phyloP scores from a whole-genome alignment of 1,284 basidiomycete genomes.

The Leccinum huronense region DNA sequence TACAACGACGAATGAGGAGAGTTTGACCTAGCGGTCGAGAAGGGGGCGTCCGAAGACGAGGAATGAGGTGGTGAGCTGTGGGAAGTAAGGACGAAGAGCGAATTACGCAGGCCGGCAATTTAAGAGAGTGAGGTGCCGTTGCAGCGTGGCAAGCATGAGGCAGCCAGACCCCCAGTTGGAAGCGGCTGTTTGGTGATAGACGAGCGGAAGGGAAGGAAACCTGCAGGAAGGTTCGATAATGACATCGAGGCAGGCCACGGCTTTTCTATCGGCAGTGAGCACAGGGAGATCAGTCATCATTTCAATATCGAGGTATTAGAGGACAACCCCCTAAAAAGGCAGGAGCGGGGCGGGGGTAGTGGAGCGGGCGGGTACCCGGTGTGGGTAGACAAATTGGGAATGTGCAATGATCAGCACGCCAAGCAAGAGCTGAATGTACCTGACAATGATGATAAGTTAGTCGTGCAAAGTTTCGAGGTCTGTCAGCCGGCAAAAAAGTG shows the following conservation, averaged over 20 bases:
- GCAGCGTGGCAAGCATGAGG: slow-evolving; percentile 64
- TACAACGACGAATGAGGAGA: slow-evolving; percentile 20
- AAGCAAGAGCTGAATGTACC: slow-evolving; percentile 9
- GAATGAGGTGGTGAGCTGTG: slow-evolving; percentile 22
- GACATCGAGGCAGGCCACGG: slow-evolving; percentile 21
- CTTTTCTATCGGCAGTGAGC: slow-evolving; percentile 35
- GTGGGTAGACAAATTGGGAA: neutral
- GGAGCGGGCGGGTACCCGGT: neutral
- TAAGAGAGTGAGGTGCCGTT: slow-evolving; percentile 51
- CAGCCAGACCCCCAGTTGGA: slow-evolving; percentile 33
- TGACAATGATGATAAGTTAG: neutral
- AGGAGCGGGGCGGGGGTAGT: slow-evolving; percentile 18
- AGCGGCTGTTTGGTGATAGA: slow-evolving; percentile 37
- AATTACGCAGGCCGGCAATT: slow-evolving; percentile 35
- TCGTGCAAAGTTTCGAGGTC: neutral
- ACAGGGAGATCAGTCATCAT: slow-evolving; percentile 34
- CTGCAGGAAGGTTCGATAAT: slow-evolving; percentile 32
- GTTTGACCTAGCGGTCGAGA: slow-evolving; percentile 30
- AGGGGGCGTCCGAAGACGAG: slow-evolving; percentile 27
- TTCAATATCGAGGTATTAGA: slow-evolving; percentile 30
- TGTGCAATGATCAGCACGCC: slow-evolving; percentile 20
- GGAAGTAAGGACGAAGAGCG: slow-evolving; percentile 31
- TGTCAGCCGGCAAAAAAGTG: slow-evolving; percentile 6
- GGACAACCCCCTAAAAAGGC: slow-evolving; percentile 30
- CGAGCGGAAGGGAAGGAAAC: slow-evolving; percentile 32